Percentiles rank a stretch among this genome's conserved stretches.
Evolutionary conservation across 1,284 basidiomycete genomes (phyloP).

Genomic region (Austroboletus novae-zelandiae): DNA sequence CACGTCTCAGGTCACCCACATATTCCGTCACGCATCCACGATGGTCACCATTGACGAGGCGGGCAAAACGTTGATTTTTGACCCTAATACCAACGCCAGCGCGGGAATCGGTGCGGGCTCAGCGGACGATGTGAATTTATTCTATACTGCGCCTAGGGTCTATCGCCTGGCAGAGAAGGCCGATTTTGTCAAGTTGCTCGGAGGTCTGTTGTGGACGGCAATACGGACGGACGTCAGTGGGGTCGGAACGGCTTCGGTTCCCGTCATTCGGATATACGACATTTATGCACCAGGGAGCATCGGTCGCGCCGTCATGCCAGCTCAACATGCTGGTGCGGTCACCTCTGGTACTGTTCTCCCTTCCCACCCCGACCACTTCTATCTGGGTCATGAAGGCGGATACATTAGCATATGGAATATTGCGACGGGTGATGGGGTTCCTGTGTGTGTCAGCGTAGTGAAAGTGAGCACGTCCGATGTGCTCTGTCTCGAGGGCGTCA

Average conservation of each 20-base stretch:
- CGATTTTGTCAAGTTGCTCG: conserved; percentile 73
- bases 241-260: conserved; percentile 48
- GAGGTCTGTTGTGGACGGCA: conserved; percentile 79
- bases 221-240: conserved; percentile 49
- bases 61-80: conserved; percentile 79
- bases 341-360: conserved; percentile 80
- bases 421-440: conserved; percentile 46
- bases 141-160: conserved; percentile 54
- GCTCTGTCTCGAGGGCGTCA: conserved; percentile 76
- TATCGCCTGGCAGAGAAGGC: conserved; percentile 78
- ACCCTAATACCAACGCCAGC: conserved; percentile 35
- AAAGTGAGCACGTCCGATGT: conserved; percentile 82
- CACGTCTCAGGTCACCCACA: conserved; percentile 61
- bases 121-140: conserved; percentile 38
- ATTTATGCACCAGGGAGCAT: conserved; percentile 53
- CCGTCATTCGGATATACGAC: conserved; percentile 80
- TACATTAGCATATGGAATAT: conserved; percentile 79
- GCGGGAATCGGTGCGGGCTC: conserved; percentile 33
- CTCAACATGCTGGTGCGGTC: conserved; percentile 73
- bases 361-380: conserved; percentile 64
- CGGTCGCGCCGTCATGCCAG: conserved; percentile 50
- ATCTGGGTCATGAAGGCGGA: conserved; percentile 93
- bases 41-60: conserved; percentile 83
- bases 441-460: conserved; percentile 63
- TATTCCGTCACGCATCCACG: conserved; percentile 64